Conservation (phyloP, 2,329 filamentous ascomycete species). For the Lizonia empirigonia region DNA sequence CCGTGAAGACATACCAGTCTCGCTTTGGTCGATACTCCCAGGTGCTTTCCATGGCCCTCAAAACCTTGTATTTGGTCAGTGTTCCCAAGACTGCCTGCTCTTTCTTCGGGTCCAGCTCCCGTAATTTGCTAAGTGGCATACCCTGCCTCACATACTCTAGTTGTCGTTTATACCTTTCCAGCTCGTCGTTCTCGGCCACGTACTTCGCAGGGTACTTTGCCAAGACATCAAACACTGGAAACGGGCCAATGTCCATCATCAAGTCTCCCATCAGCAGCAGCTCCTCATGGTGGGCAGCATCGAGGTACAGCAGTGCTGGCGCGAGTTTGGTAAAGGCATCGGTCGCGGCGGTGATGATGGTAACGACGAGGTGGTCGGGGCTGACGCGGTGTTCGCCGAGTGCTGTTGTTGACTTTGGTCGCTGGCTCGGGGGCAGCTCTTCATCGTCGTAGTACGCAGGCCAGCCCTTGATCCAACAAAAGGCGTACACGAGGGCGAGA, state of each 20-base stretch:
- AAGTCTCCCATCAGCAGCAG: constrained; percentile 49
- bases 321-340: constrained; percentile 62
- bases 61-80: constrained; percentile 49
- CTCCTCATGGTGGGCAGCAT: constrained; percentile 41
- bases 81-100: constrained; percentile 26
- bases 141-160: constrained; percentile 36
- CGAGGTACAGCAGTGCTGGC: constrained; percentile 34
- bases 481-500: constrained; percentile 30
- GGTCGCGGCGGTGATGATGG: constrained; percentile 63
- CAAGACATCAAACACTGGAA: constrained; percentile 48
- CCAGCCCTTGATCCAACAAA: constrained; percentile 43
- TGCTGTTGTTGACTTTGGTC: constrained; percentile 21
- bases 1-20: constrained; percentile 65
- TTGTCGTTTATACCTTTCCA: constrained; percentile 47
- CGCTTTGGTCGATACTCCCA: constrained; percentile 51
- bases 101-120: constrained; percentile 22
- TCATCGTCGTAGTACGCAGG: constrained; percentile 42
- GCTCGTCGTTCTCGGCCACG: constrained; percentile 38
- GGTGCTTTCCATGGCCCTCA: constrained; percentile 45
- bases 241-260: constrained; percentile 41
- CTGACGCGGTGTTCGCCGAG: constrained; percentile 27
- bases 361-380: constrained; percentile 54
- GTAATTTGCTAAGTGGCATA: constrained; percentile 35
- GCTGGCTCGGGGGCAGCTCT: constrained; percentile 32
- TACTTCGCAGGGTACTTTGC: constrained; percentile 37